These are phyloP conservation scores for Paulownia fortunei DNA, from an alignment of 257 asterid species.

Conservation along the genomic window DNA sequence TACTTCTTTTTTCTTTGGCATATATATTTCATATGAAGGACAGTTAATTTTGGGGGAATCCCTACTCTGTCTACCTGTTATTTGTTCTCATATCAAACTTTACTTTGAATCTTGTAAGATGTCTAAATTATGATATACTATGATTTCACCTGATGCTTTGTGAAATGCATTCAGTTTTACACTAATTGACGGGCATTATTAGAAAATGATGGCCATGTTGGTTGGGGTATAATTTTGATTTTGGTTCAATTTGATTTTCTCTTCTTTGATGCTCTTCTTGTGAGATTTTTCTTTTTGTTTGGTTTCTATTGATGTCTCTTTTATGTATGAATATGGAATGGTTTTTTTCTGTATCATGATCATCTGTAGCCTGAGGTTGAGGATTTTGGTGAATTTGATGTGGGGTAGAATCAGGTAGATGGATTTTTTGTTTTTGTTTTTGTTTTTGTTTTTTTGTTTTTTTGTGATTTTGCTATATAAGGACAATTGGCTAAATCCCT, in stretches of 20 bases:
- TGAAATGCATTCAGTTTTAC: no score
- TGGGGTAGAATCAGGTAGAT: neutral
- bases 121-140: no score
- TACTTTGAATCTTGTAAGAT: no score
- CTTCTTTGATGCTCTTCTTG: neutral
- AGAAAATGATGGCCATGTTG: no score
- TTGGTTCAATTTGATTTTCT: neutral
- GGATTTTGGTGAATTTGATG: neutral
- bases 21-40: neutral
- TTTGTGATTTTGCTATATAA: no score
- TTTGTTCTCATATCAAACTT: no score
- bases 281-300: neutral
- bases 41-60: no score
- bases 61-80: no score
- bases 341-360: neutral
- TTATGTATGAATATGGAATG: neutral
- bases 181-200: neutral
- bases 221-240: neutral
- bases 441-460: no score
- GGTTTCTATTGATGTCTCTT: neutral
- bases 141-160: no score
- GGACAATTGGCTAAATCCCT: no score
- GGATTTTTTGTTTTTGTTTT: conserved; percentile 21
- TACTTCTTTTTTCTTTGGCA: neutral
- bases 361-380: neutral